Conservation (phyloP, 2,329 filamentous ascomycete species). For the Aspergillus floridensis region DNA sequence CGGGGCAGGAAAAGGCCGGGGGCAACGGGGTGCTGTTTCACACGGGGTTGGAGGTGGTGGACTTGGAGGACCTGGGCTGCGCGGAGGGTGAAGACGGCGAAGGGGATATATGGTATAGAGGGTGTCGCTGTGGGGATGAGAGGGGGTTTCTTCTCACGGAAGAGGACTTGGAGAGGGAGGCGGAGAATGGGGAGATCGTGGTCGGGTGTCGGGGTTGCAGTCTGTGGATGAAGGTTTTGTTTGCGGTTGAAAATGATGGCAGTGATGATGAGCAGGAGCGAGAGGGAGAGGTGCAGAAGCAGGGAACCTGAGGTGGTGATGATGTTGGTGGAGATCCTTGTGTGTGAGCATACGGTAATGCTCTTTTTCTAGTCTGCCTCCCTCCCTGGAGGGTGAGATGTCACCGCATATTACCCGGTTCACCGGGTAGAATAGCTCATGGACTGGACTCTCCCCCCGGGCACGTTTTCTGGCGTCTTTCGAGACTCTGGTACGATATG, state of each 20-base stretch:
- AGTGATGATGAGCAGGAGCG: background rate
- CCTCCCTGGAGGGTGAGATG: background rate
- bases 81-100: conserved; percentile 38
- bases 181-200: conserved; percentile 54
- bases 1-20: conserved; percentile 25
- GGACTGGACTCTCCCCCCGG: no score
- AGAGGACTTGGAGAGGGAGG: conserved; percentile 52
- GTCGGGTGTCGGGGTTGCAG: conserved; percentile 63
- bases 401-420: background rate
- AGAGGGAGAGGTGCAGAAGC: conserved; percentile 19
- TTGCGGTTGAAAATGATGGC: conserved; percentile 48
- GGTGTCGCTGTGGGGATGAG: conserved; percentile 59
- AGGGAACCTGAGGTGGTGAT: conserved; percentile 13
- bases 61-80: conserved; percentile 55
- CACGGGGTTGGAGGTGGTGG: conserved; percentile 56
- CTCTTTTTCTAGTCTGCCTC: background rate
- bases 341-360: background rate
- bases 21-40: conserved; percentile 38
- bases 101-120: conserved; percentile 50
- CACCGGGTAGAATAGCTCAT: background rate
- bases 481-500: background rate
- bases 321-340: background rate
- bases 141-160: conserved; percentile 56
- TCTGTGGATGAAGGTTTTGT: conserved; percentile 61
- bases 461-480: background rate